Evolutionary conservation across 2,329 filamentous ascomycete genomes (phyloP).

Genomic region (Pestalotiopsis sp.): DNA sequence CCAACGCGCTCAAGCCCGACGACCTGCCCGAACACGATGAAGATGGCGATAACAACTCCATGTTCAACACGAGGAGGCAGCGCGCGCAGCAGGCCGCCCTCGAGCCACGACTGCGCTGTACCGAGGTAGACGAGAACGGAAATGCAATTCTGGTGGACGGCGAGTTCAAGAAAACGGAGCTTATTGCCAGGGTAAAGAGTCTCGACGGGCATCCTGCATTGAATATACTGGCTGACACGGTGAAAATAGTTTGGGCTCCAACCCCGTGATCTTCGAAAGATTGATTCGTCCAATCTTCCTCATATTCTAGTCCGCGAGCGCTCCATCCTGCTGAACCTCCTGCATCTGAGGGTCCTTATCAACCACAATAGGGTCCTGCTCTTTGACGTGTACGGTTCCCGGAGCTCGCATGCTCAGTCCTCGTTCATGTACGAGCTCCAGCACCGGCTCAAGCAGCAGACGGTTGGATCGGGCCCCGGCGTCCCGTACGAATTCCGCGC

Average conservation of each 20-base stretch:
- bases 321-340: conserved; percentile 90
- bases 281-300: conserved; percentile 92
- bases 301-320: conserved; percentile 93
- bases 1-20: conserved; percentile 53
- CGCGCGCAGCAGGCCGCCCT: conserved; percentile 77
- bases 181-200: conserved; percentile 79
- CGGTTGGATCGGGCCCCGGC: conserved; percentile 58
- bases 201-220: not conserved
- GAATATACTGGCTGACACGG: not conserved
- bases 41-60: conserved; percentile 60
- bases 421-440: conserved; percentile 98
- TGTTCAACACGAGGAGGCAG: conserved; percentile 71
- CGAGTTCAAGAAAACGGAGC: conserved; percentile 96
- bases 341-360: conserved; percentile 95
- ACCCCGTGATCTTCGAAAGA: conserved; percentile 94
- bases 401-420: conserved; percentile 92
- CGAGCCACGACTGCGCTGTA: conserved; percentile 86
- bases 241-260: conserved; percentile 77
- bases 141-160: conserved; percentile 91
- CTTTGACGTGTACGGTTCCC: conserved; percentile 94
- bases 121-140: conserved; percentile 90
- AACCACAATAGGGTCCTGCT: conserved; percentile 93
- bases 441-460: conserved; percentile 85
- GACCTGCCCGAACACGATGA: conserved; percentile 63
- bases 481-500: conserved; percentile 96